Evolutionary conservation across 1,139 yeast species (phyloP).

Genomic region (Debaryomyces singareniensis): DNA sequence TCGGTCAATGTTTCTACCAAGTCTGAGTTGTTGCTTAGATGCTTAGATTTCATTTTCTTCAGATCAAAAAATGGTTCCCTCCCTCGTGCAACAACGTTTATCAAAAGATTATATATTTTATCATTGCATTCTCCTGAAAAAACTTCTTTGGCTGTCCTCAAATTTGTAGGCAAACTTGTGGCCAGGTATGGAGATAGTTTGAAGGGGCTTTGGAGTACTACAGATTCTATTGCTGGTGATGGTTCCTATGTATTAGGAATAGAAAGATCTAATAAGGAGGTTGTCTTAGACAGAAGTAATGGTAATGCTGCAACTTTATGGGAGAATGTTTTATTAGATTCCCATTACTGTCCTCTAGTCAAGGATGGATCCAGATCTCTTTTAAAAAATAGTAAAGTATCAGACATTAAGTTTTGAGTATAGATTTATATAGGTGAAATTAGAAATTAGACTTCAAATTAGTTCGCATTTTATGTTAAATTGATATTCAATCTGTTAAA

Average conservation of each 20-base stretch:
- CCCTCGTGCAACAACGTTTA: constrained; percentile 73
- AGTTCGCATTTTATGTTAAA: too few species aligned
- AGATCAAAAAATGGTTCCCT: constrained; percentile 67
- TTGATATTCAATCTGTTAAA: too few species aligned
- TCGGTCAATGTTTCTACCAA: constrained; percentile 84
- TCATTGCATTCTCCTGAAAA: constrained; percentile 81
- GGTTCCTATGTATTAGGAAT: constrained; percentile 69
- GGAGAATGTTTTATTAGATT: constrained; percentile 74
- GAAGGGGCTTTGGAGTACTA: constrained; percentile 75
- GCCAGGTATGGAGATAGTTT: constrained; percentile 61
- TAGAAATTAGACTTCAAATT: too few species aligned
- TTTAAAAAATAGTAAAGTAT: constrained; percentile 30
- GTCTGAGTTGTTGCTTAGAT: constrained; percentile 72
- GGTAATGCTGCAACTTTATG: constrained; percentile 86
- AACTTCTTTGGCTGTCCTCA: constrained; percentile 69
- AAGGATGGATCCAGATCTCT: constrained; percentile 44
- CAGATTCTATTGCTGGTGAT: constrained; percentile 63
- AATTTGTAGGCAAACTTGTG: constrained; percentile 70
- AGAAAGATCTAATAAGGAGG: constrained; percentile 44
- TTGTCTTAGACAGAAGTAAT: constrained; percentile 68
- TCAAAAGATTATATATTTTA: constrained; percentile 67
- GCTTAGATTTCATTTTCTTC: constrained; percentile 78
- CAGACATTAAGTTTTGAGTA: not conserved
- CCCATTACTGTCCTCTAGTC: constrained; percentile 81
- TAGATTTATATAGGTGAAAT: too few species aligned